Percentiles rank a stretch among this genome's conserved stretches.
Evolutionary conservation across 164 flowering plant species (phyloP).

Genomic region (Echeveria elegans): DNA sequence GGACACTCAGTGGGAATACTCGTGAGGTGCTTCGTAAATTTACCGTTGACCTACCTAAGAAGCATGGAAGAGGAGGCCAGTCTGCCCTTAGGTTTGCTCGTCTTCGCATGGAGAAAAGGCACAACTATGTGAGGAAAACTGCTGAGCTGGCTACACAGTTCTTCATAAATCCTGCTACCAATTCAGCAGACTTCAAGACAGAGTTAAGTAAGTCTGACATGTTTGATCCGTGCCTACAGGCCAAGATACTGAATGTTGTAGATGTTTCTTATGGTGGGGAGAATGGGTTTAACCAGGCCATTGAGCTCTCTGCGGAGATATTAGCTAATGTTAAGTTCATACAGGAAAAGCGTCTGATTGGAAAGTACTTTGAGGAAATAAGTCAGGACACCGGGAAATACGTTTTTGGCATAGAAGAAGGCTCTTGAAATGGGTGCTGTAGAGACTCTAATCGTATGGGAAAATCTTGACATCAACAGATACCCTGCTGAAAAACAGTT

Average conservation of each 20-base stretch:
- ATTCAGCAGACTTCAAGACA: slow-evolving; percentile 12
- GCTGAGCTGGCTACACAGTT: slow-evolving; percentile 3
- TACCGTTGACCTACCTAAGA: slow-evolving; percentile 32
- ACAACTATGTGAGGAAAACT: neutral
- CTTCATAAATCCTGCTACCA: slow-evolving; percentile 12
- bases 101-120: slow-evolving; percentile 14
- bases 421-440: too few species aligned
- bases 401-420: too few species aligned
- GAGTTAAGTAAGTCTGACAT: slow-evolving; percentile 12
- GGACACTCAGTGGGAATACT: slow-evolving; percentile 34
- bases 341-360: slow-evolving; percentile 12
- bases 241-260: slow-evolving; percentile 11
- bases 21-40: slow-evolving; percentile 35
- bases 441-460: too few species aligned
- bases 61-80: slow-evolving; percentile 39
- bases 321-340: slow-evolving; percentile 12
- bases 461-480: too few species aligned
- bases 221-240: slow-evolving; percentile 10
- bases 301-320: slow-evolving; percentile 12
- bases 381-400: too few species aligned
- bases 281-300: neutral
- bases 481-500: too few species aligned
- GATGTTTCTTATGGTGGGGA: slow-evolving; percentile 2
- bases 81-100: slow-evolving; percentile 33
- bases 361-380: neutral